phyloP scores from a whole-genome alignment of 805 yeast genomes.

The Lipomyces chichibuensis region DNA sequence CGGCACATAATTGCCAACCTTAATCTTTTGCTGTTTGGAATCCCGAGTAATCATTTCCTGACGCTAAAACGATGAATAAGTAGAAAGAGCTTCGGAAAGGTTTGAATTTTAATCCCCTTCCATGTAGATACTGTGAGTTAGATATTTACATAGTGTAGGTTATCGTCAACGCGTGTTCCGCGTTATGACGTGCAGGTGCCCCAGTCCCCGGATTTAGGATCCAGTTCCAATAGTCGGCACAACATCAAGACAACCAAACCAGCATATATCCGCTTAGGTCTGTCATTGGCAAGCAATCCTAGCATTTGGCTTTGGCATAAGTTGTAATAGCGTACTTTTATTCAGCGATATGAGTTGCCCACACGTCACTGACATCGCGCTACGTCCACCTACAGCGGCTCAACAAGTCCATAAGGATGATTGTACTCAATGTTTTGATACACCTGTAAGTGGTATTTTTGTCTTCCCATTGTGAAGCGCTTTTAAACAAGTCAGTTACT shows the following conservation, averaged over 20 bases:
- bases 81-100: no score
- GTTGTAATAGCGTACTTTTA: neutral
- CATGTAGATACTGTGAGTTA: neutral
- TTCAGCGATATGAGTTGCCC: conserved; percentile 19
- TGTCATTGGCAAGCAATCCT: neutral
- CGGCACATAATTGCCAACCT: no score
- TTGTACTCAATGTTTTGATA: conserved; percentile 83
- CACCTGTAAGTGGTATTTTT: conserved; percentile 50
- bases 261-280: neutral
- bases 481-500: neutral
- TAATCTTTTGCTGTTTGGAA: no score
- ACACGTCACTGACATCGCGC: conserved; percentile 17
- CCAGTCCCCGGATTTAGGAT: neutral
- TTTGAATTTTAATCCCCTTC: no score
- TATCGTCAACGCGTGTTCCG: neutral
- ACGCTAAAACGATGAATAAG: no score
- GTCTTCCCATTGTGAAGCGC: neutral
- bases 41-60: no score
- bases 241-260: neutral
- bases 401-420: conserved; percentile 77
- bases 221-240: neutral
- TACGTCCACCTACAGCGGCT: conserved; percentile 32
- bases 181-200: neutral
- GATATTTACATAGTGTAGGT: neutral
- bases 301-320: neutral